A percentile compares a stretch with the other conserved stretches of the same genome.
Evolutionary conservation across 768 basidiomycete species (phyloP).

Genomic region (Boletus rubescentipes): DNA sequence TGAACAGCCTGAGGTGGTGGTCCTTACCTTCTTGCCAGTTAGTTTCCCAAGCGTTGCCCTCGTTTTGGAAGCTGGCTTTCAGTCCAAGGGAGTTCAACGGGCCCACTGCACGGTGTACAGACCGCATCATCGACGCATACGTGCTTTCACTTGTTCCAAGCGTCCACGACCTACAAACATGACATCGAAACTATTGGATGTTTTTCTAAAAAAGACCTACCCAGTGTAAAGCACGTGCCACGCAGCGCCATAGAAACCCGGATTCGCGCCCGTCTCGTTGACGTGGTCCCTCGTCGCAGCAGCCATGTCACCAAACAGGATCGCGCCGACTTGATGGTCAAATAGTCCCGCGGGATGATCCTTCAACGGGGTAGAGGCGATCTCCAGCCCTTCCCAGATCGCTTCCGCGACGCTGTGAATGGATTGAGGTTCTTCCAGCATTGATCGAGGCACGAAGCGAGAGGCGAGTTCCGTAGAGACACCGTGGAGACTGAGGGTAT

Average conservation of each 20-base stretch:
- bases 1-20: background rate
- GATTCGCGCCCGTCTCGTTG: constrained; percentile 21
- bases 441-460: constrained; percentile 17
- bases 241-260: constrained; percentile 17
- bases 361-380: background rate
- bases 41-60: constrained; percentile 14
- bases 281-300: constrained; percentile 3
- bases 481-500: constrained; percentile 10
- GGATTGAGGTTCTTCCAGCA: constrained; percentile 2
- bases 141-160: constrained; percentile 1
- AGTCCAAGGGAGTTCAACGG: constrained; percentile 14
- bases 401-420: constrained; percentile 14
- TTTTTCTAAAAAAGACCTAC: constrained; percentile 3
- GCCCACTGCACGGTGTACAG: constrained; percentile 3
- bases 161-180: constrained; percentile 16
- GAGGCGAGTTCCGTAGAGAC: constrained; percentile 7
- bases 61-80: constrained; percentile 20
- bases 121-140: background rate
- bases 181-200: background rate
- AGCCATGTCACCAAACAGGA: constrained; percentile 17
- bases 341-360: background rate
- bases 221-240: constrained; percentile 10
- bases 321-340: background rate
- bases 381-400: constrained; percentile 16
- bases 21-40: constrained; percentile 15